Base-by-base conservation (phyloP, 257 asterid species). In the Ilex asprella region DNA sequence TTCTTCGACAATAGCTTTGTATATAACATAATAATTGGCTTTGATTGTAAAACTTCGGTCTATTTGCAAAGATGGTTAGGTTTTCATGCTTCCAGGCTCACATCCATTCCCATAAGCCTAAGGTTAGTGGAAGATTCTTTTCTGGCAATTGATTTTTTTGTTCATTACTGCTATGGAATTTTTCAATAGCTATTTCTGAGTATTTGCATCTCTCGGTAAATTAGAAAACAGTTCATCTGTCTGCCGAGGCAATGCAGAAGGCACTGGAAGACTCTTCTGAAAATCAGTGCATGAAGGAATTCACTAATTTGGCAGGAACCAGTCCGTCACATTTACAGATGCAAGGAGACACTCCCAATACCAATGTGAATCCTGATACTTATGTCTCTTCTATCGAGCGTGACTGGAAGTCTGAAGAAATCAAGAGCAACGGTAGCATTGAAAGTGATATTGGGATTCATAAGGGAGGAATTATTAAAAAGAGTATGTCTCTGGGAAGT, bases 1-100 rank as follows among this genome's bases (percentile, higher is more conserved):
- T 70, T 71, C 66, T 66, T 66, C 8, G 86, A 56, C 63, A 67
- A 21, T 70, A 62, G 60, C 64, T 63, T 68, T 76, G 39, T 56
- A 67, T 68, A 54, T 59, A 62, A 65, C 55, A 58, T 64, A 72
- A 64, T 66, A 65, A 65, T 67, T 69, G 59, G 67, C 47, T 78
- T 76, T 64, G 61, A 79, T 85, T 94, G 53, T 71, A 68, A 9
- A 15, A 51, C 29, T 73, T 67, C 46, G 57, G 32, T 29, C 57
- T 31, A 59, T 68, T 73, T 54, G 52, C 57, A 86, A 79, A 67
- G 82, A 87, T 93, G 96, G 57, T 53, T 66, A 78, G 87, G 78
- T 86, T 92, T 84, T 88, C 98, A 35, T 92, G 99, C 93, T 92
- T 92, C 78, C 85, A 70, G 67, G 71, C 85, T 75, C 94, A 77